Evolutionary conservation across 192 early-diverging fungal genomes (phyloP), one percentile per base, ranked within the genome.

Genomic region (Podila clonocystis): DNA sequence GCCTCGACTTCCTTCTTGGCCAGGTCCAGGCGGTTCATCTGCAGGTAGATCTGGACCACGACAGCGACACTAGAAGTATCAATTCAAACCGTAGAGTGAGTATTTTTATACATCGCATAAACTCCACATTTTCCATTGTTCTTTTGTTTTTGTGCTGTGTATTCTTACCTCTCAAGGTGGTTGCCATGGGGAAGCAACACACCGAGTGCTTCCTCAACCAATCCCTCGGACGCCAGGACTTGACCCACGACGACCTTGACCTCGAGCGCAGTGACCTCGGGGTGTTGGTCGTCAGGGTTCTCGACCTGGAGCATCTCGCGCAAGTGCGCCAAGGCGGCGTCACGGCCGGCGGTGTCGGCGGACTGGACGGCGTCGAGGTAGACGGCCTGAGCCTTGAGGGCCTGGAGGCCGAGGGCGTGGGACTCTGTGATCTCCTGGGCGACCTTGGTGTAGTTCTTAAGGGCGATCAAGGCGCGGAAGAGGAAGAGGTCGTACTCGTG

Each of bases 381-480:
- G 24, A 74, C 73, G 1, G 96, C 94, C 20, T 95, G 84, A 19
- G 90, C 69, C 49, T 88, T 87, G 20, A 96, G 72, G 3, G 93
- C 93, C 30, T 82, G 83, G 24, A 97, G 90, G 48, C 91, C 89
- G 13, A 91, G 64, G 2, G 85, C 67, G 45, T 82, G 70, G 58
- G 74, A 63, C 29, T 89, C 69, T 1, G 86, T 73, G 48, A 96
- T 88, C 59, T 95, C 94, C 63, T 83, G 74, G 22, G 94, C 82
- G 26, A 94, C 91, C 62, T 91, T 69, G 31, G 87, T 85, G 85
- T 89, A 87, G 58, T 94, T 90, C 66, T 89, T 89, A 73, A 92
- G 95, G 49, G 92, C 94, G 36, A 97, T 75, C 68, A 94, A 90
- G 8, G 97, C 88, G 28, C 96, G 93, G 82, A 93, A 92, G 57